Evolutionary conservation across 805 yeast genomes (phyloP).

Genomic region (Jamesozyma gamospora): DNA sequence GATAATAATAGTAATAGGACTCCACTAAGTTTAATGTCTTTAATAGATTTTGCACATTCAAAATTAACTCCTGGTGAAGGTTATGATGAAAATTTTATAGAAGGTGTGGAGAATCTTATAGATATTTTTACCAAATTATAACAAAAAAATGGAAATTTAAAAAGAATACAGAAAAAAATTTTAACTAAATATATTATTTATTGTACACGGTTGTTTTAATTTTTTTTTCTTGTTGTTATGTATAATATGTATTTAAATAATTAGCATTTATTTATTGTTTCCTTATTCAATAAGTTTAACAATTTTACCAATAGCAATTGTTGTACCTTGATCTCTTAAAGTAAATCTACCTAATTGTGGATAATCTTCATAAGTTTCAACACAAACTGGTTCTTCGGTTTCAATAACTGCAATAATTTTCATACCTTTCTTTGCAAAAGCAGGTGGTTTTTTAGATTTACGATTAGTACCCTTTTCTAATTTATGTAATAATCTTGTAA

Average conservation of each 20-base stretch:
- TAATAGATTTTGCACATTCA: constrained; percentile 92
- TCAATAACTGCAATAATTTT: constrained; percentile 90
- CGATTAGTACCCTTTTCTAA: constrained; percentile 95
- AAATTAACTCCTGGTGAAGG: constrained; percentile 51
- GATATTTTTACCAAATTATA: constrained; percentile 27
- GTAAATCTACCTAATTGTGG: constrained; percentile 98
- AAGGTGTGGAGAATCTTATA: constrained; percentile 60
- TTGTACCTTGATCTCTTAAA: constrained; percentile 94
- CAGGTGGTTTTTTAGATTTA: constrained; percentile 92
- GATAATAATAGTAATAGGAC: constrained; percentile 22
- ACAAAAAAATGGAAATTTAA: no score
- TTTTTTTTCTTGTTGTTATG: no score
- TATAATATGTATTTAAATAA: neutral
- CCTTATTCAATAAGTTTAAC: constrained; percentile 61
- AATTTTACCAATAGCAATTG: constrained; percentile 97
- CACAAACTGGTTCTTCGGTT: constrained; percentile 78
- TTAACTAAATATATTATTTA: no score
- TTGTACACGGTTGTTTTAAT: no score
- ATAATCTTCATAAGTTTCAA: constrained; percentile 84
- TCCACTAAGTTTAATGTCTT: constrained; percentile 44
- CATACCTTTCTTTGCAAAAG: constrained; percentile 98
- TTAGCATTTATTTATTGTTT: neutral
- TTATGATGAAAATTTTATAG: constrained; percentile 58
- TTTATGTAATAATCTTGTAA: constrained; percentile 78
- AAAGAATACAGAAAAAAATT: no score